Evolutionary conservation across 768 basidiomycete genomes (phyloP).

Genomic region (Leccinum barrowsii): DNA sequence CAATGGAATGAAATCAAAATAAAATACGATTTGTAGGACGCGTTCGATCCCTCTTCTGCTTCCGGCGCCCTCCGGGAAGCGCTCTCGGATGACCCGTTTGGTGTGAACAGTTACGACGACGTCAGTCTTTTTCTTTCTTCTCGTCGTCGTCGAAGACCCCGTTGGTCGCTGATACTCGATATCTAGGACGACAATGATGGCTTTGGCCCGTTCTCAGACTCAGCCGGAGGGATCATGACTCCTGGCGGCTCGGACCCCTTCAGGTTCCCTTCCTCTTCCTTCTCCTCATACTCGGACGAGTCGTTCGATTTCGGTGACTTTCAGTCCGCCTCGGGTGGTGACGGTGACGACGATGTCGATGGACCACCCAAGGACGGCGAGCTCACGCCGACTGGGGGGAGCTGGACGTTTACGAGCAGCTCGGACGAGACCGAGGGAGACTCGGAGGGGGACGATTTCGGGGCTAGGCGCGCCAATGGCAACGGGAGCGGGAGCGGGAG

Average conservation of each 20-base stretch:
- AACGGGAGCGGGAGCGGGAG: neutral
- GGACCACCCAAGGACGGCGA: slow-evolving; percentile 35
- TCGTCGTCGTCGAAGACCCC: neutral
- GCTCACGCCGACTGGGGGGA: slow-evolving; percentile 62
- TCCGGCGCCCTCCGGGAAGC: slow-evolving; percentile 32
- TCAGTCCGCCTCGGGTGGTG: slow-evolving; percentile 38
- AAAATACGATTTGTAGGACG: slow-evolving; percentile 38
- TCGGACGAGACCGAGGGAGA: slow-evolving; percentile 27
- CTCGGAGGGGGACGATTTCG: slow-evolving; percentile 33
- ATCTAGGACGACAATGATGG: slow-evolving; percentile 47
- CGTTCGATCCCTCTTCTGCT: slow-evolving; percentile 41
- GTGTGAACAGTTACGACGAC: slow-evolving; percentile 44
- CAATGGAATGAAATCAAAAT: neutral
- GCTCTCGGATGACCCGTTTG: slow-evolving; percentile 50
- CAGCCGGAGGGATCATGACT: slow-evolving; percentile 38
- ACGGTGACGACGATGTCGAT: neutral
- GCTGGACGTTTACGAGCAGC: slow-evolving; percentile 63
- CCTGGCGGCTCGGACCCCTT: slow-evolving; percentile 51
- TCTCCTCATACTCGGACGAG: slow-evolving; percentile 56
- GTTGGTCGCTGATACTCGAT: neutral
- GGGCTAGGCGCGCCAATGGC: slow-evolving; percentile 2
- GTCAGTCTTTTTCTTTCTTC: slow-evolving; percentile 31
- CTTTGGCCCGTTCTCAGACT: slow-evolving; percentile 82
- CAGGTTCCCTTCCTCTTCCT: slow-evolving; percentile 39
- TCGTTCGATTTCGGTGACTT: slow-evolving; percentile 83